Conservation (phyloP, 805 yeast species). For the Lipomyces starkeyi region DNA sequence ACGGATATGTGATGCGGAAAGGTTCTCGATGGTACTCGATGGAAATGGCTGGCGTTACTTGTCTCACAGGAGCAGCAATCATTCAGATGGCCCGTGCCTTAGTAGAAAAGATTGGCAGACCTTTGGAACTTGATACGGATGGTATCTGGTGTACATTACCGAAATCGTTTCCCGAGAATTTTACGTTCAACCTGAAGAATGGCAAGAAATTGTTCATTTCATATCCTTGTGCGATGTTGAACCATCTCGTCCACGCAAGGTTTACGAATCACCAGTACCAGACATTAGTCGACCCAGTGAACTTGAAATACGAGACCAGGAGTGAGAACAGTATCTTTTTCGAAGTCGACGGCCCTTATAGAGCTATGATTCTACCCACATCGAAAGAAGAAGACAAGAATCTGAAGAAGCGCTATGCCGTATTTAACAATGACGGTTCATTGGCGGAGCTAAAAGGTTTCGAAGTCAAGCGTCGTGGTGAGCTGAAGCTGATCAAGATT, state of each 20-base stretch:
- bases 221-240: slow-evolving; percentile 96
- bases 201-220: slow-evolving; percentile 81
- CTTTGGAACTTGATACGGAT: slow-evolving; percentile 95
- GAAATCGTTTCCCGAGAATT: slow-evolving; percentile 89
- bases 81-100: slow-evolving; percentile 95
- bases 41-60: slow-evolving; percentile 99
- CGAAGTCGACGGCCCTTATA: slow-evolving; percentile 98
- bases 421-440: slow-evolving; percentile 91
- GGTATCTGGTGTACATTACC: slow-evolving; percentile 99
- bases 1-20: slow-evolving; percentile 98
- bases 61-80: slow-evolving; percentile 96
- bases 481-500: slow-evolving; percentile 86
- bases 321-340: slow-evolving; percentile 95
- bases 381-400: slow-evolving; percentile 98
- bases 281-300: slow-evolving; percentile 72
- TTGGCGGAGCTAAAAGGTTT: slow-evolving; percentile 96
- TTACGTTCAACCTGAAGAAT: slow-evolving; percentile 67
- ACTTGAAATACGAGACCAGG: slow-evolving; percentile 70
- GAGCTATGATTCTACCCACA: slow-evolving; percentile 96
- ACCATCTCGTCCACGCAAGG: slow-evolving; percentile 85
- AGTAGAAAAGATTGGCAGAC: slow-evolving; percentile 93
- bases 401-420: slow-evolving; percentile 94
- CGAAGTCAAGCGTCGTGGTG: slow-evolving; percentile 96
- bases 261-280: slow-evolving; percentile 97
- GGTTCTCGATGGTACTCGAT: slow-evolving; percentile 99